A percentile compares a stretch with the other conserved stretches of the same genome.
Evolutionary conservation across 1,139 yeast genomes (phyloP).

Genomic region (Taiozyma sp.): DNA sequence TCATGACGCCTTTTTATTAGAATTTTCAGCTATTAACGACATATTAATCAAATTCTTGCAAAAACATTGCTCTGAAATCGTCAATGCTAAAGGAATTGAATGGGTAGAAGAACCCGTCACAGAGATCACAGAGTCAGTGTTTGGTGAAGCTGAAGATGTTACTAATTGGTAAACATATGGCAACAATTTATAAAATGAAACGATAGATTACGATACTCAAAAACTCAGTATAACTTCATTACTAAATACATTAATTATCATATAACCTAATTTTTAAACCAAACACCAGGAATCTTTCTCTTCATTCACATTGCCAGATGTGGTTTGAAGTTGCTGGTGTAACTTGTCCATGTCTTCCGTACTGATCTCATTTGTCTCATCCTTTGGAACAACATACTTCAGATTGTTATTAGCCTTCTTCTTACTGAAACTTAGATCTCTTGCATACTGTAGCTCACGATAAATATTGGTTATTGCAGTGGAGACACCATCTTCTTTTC

Average conservation of each 20-base stretch:
- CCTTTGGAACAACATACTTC: not conserved
- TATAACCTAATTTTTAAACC: slow-evolving; percentile 11
- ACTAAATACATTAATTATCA: not conserved
- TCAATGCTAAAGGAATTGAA: slow-evolving; percentile 40
- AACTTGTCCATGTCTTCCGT: slow-evolving; percentile 3
- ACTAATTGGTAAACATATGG: slow-evolving; percentile 62
- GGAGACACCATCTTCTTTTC: slow-evolving; percentile 71
- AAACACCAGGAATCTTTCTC: slow-evolving; percentile 28
- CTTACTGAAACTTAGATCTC: slow-evolving; percentile 37
- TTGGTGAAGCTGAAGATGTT: slow-evolving; percentile 92
- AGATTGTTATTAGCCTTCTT: slow-evolving; percentile 5
- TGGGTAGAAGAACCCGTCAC: slow-evolving; percentile 49
- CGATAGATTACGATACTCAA: not conserved
- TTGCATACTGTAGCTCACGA: slow-evolving; percentile 73
- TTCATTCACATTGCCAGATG: slow-evolving; percentile 14
- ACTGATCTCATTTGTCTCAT: slow-evolving; percentile 3
- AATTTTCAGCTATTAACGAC: slow-evolving; percentile 75
- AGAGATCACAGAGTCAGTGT: slow-evolving; percentile 62
- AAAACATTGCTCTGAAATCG: slow-evolving; percentile 49
- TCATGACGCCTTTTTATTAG: slow-evolving; percentile 92
- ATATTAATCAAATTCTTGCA: slow-evolving; percentile 63
- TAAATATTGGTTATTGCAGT: slow-evolving; percentile 75
- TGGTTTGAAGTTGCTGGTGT: slow-evolving; percentile 5
- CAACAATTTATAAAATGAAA: not conserved
- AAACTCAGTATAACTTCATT: not conserved